A percentile compares a stretch with the other conserved stretches of the same genome.
Evolutionary conservation across 805 yeast species (phyloP).

Genomic region (Wickerhamomyces queroliae): DNA sequence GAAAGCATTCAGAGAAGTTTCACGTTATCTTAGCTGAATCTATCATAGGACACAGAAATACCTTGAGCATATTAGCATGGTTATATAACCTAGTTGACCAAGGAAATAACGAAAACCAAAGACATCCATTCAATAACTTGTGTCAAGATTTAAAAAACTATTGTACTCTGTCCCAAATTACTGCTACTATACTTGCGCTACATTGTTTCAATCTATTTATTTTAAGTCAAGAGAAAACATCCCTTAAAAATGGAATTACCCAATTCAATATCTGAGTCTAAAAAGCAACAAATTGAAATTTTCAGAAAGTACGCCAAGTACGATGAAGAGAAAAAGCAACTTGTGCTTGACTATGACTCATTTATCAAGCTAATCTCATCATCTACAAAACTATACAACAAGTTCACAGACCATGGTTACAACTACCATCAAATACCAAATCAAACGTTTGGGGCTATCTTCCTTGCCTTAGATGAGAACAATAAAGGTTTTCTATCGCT

Average conservation of each 20-base stretch:
- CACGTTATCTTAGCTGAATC: no score
- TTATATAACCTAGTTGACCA: no score
- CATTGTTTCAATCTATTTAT: not conserved
- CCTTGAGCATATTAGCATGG: no score
- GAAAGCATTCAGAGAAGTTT: no score
- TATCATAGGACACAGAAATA: no score
- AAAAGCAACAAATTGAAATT: conserved; percentile 34
- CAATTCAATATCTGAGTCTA: conserved; percentile 29
- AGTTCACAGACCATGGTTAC: conserved; percentile 29
- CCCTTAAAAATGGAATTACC: conserved; percentile 29
- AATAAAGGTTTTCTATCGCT: conserved; percentile 62
- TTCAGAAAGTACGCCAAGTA: conserved; percentile 36
- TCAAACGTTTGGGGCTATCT: conserved; percentile 65
- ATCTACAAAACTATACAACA: conserved; percentile 22
- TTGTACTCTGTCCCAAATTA: no score
- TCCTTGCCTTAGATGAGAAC: conserved; percentile 71
- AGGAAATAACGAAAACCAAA: no score
- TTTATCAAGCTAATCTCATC: conserved; percentile 30
- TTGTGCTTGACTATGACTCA: conserved; percentile 28
- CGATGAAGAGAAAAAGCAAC: conserved; percentile 26
- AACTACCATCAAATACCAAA: conserved; percentile 48
- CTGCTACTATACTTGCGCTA: not conserved
- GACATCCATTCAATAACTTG: no score
- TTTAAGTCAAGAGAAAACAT: not conserved
- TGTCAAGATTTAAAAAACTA: no score